phyloP scores from a whole-genome alignment of 1,139 yeast genomes.

The Torulaspora globosa region DNA sequence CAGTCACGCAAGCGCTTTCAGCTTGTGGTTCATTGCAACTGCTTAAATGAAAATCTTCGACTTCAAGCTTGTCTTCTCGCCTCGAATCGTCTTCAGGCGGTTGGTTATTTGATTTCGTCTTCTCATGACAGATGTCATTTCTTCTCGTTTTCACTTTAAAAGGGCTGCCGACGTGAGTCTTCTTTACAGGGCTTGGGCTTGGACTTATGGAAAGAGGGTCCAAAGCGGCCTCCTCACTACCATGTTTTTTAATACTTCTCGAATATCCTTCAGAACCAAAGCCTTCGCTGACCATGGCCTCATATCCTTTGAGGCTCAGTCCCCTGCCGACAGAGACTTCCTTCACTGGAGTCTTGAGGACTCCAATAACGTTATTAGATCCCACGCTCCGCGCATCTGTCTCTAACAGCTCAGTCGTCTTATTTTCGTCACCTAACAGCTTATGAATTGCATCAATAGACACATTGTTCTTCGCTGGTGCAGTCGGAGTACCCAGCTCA shows the following conservation, averaged over 20 bases:
- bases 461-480: slow-evolving; percentile 6
- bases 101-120: neutral
- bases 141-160: slow-evolving; percentile 21
- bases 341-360: slow-evolving; percentile 15
- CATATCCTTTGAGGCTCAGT: slow-evolving; percentile 14
- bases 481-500: slow-evolving; percentile 5
- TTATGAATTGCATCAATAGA: slow-evolving; percentile 14
- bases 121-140: neutral
- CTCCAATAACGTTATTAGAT: neutral
- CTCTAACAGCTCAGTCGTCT: neutral
- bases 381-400: neutral
- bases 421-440: slow-evolving; percentile 9
- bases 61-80: neutral
- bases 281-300: slow-evolving; percentile 12
- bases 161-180: slow-evolving; percentile 27
- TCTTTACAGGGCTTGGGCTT: slow-evolving; percentile 10
- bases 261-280: slow-evolving; percentile 9
- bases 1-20: neutral
- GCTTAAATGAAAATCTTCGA: neutral
- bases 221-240: neutral
- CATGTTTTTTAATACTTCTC: slow-evolving; percentile 3
- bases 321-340: slow-evolving; percentile 18
- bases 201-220: neutral
- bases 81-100: neutral
- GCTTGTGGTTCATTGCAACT: neutral